Evolutionary conservation across 768 basidiomycete genomes (phyloP), one percentile per base, ranked within the genome.

Genomic region (Mrakia gelida): DNA sequence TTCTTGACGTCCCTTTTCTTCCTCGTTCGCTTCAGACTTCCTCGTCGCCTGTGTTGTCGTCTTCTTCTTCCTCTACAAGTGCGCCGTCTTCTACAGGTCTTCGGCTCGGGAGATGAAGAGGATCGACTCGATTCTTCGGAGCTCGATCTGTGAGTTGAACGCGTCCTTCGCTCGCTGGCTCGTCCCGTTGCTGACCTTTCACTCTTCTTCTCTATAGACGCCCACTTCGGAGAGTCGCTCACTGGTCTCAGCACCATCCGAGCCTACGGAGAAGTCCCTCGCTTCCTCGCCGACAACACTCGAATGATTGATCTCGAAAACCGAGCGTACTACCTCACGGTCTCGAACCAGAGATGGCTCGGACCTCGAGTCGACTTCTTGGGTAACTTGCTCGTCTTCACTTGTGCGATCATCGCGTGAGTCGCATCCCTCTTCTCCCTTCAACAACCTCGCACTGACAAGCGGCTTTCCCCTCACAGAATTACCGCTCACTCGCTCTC

Each of bases 181-280:
- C 38, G 38, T 38, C 38, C 38, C 38, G 38, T 38, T 38, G 3
- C 61, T 21, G 30, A 67, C 79, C 18, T 21, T 72, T 76, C 26
- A 11, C 79, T 3, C 0, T 38, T 38, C 38, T 8, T 38, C 95
- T 38, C 93, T 93, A 0, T 96, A 96, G 83, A 91, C 26, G 67
- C 93, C 0, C 94, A 96, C 83, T 97, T 97, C 84, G 92, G 93
- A 2, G 95, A 97, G 85, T 92, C 91, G 28, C 86, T 97, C 23
- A 90, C 91, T 21, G 95, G 95, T 26, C 84, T 96, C 56, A 88
- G 92, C 1, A 83, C 81, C 0, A 80, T 84, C n/a, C 71, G 74
- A 52, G 93, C 94, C 0, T 97, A 97, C 80, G 91, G 91, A 11
- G 94, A 93, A 83, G 83, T 96, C 79, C 90, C 89, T 3, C 88